Evolutionary conservation across 768 basidiomycete species (phyloP).

Genomic region (Phaffia tasmanica): DNA sequence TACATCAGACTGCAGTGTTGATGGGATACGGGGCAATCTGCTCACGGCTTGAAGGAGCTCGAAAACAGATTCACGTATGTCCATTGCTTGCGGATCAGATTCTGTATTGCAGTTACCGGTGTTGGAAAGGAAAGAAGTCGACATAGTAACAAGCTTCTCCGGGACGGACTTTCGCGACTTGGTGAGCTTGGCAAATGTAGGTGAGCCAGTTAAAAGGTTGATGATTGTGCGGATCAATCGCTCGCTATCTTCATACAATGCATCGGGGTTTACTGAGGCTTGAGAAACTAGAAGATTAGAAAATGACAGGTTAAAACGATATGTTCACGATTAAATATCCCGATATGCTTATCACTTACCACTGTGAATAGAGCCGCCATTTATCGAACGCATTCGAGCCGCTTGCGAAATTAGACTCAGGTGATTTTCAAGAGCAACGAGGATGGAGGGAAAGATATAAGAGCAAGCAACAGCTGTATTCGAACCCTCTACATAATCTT

Average conservation of each 20-base stretch:
- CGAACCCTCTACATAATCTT: neutral
- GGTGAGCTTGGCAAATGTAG: slow-evolving; percentile 11
- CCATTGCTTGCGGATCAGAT: too few species aligned
- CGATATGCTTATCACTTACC: neutral
- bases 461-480: slow-evolving; percentile 28
- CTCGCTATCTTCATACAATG: neutral
- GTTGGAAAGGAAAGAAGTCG: slow-evolving; percentile 6
- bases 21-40: neutral
- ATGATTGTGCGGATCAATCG: slow-evolving; percentile 8
- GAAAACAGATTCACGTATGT: slow-evolving; percentile 2
- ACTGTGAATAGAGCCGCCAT: slow-evolving; percentile 1
- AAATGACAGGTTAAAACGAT: neutral
- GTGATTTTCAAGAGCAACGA: slow-evolving; percentile 55
- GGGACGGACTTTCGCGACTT: slow-evolving; percentile 10
- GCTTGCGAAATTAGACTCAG: slow-evolving; percentile 33
- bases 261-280: neutral
- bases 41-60: neutral
- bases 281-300: neutral
- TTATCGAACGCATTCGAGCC: slow-evolving; percentile 29
- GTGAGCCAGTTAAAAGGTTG: slow-evolving; percentile 9
- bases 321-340: neutral
- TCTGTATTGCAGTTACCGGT: neutral
- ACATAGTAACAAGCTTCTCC: slow-evolving; percentile 11
- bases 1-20: slow-evolving; percentile 13
- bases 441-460: slow-evolving; percentile 53